A percentile compares a stretch with the other conserved stretches of the same genome.
Conservation (phyloP, 306 rosid species). For the Quercus ilex region DNA sequence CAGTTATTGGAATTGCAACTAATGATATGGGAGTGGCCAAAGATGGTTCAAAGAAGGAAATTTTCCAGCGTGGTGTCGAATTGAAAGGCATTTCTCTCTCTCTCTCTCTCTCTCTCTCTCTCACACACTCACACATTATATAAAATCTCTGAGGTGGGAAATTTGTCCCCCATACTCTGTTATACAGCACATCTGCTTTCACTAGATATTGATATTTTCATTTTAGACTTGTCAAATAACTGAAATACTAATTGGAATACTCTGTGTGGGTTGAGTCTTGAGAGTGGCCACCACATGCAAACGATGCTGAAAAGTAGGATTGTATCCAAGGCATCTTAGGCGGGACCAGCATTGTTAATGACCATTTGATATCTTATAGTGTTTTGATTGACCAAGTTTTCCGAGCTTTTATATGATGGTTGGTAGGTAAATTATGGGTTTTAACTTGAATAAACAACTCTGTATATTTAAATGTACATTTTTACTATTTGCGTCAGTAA, state of each 20-base stretch:
- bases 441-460: neutral
- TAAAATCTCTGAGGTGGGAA: neutral
- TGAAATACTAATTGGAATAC: neutral
- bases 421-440: neutral
- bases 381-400: neutral
- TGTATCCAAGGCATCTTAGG: neutral
- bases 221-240: conserved; percentile 8
- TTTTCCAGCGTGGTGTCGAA: conserved; percentile 77
- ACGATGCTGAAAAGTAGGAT: neutral
- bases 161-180: neutral
- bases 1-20: conserved; percentile 80
- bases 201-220: neutral
- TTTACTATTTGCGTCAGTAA: neutral
- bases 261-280: neutral
- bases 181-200: neutral
- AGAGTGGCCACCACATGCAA: neutral
- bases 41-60: conserved; percentile 90
- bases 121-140: conserved; percentile 11
- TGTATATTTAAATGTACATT: neutral
- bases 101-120: conserved; percentile 22
- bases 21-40: conserved; percentile 93
- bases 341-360: neutral
- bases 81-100: conserved; percentile 60
- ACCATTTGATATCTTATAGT: neutral
- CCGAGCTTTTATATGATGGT: neutral